A percentile compares a stretch with the other conserved stretches of the same genome.
Evolutionary conservation across 169 alveolate species (phyloP).

Genomic region (Plasmodium inui): DNA sequence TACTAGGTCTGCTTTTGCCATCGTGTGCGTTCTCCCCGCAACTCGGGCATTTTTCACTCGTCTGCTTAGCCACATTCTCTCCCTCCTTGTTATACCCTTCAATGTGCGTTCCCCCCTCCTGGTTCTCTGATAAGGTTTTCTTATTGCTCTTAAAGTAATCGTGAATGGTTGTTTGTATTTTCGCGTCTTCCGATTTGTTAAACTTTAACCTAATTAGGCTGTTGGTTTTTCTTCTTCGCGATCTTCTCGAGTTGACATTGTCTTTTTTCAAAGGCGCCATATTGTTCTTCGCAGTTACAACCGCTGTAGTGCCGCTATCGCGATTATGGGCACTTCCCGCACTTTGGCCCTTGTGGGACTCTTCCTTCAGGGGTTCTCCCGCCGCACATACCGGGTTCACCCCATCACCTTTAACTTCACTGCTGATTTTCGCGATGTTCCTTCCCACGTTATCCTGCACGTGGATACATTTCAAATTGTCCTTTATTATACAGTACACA

Average conservation of each 20-base stretch:
- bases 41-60: neutral
- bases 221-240: neutral
- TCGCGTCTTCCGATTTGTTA: conserved; percentile 1
- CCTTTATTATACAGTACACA: conserved; percentile 38
- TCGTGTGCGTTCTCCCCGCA: neutral
- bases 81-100: neutral
- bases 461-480: conserved; percentile 22
- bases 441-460: neutral
- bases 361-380: neutral
- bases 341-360: neutral
- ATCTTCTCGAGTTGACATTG: neutral
- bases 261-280: neutral
- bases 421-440: neutral
- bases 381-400: neutral
- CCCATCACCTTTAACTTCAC: neutral
- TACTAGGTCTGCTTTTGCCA: neutral
- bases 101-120: neutral
- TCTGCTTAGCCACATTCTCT: neutral
- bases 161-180: conserved; percentile 43
- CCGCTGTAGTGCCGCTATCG: neutral
- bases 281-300: neutral
- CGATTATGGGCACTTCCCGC: neutral
- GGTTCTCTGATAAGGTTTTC: neutral
- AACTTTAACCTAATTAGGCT: neutral
- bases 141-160: conserved; percentile 17